Evolutionary conservation across 371 early-diverging fungal species (phyloP).

Genomic region (Blakeslea trispora): DNA sequence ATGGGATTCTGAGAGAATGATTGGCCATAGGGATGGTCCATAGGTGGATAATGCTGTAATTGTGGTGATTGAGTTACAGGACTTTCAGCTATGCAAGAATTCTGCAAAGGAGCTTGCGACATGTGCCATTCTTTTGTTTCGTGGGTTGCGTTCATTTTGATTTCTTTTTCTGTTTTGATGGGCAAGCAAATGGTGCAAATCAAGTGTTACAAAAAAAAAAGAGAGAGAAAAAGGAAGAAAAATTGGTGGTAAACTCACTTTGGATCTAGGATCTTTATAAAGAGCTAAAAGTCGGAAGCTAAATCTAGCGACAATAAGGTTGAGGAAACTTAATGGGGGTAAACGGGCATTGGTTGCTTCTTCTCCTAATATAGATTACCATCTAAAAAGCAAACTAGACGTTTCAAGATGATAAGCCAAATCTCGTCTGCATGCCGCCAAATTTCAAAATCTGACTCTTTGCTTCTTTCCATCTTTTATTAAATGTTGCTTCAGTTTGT

Average conservation of each 20-base stretch:
- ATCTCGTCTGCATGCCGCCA: neutral
- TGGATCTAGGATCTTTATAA: conserved; percentile 23
- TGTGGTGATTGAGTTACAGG: conserved; percentile 28
- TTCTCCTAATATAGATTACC: conserved; percentile 5
- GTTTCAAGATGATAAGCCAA: no score
- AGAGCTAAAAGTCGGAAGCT: conserved; percentile 22
- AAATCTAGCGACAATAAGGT: conserved; percentile 30
- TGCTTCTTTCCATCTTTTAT: neutral
- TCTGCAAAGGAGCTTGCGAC: conserved; percentile 31
- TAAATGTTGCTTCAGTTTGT: conserved; percentile 5
- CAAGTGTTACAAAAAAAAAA: conserved; percentile 8
- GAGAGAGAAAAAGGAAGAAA: conserved; percentile 8
- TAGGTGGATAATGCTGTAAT: conserved; percentile 33
- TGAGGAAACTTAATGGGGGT: conserved; percentile 17
- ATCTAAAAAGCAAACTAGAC: no score
- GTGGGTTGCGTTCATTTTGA: conserved; percentile 38
- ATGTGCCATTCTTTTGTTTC: conserved; percentile 47
- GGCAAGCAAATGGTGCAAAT: neutral
- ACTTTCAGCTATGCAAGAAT: conserved; percentile 28
- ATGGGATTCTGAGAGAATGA: conserved; percentile 33
- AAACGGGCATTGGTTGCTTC: conserved; percentile 7
- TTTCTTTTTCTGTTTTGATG: neutral
- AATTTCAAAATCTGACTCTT: neutral
- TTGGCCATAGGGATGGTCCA: conserved; percentile 33
- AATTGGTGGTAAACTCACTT: conserved; percentile 10